Base-by-base conservation (phyloP, 2,329 filamentous ascomycete genomes). In the Nothophaeocryptopus gaeumannii region DNA sequence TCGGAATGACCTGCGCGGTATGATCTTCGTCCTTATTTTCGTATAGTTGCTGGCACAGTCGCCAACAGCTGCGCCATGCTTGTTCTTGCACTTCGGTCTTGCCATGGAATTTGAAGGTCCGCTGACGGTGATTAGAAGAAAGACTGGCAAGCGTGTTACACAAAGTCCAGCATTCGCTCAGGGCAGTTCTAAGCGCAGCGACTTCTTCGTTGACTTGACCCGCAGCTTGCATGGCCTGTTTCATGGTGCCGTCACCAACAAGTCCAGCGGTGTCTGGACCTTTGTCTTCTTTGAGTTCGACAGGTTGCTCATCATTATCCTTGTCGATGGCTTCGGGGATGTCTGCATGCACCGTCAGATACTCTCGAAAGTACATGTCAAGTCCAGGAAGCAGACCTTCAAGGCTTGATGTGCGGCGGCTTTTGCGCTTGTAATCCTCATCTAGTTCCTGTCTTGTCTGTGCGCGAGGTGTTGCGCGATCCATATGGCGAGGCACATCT, bases 51-150 rank as follows among this genome's bases (percentile, higher is more conserved):
- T 95, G 89, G 65, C 91, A 97, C 16, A 97, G 75, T 61, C 86
- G 87, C 92, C 91, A 97, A 71, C 91, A 97, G 54, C 86, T 88
- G 68, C 88, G 89, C 92, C 91, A 96, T 0, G 91, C 90, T 61
- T 86, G 85, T 66, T 95, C 89, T 64, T 95, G 88, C 26, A 85
- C 81, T 58, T 89, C 85, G 1, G 86, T 85, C 9, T 82, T 85
- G 10, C 83, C 84, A 1, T 86, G 84, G 60, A 81, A 86, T 67
- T 82, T 84, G 68, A 93, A 92, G 30, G 90, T 84, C 14, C 88
- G 80, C 59, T 89, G 81, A 26, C 89, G 83, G 64, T 96, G 88
- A 56, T 86, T 86, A 13, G 88, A 91, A 68, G 89, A 95, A 13
- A 96, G 77, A 56, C 81, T 88, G 15, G 89, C 89, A 30, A 96